Conservation (phyloP, 768 basidiomycete species). For the Sarcodon aspratus region DNA sequence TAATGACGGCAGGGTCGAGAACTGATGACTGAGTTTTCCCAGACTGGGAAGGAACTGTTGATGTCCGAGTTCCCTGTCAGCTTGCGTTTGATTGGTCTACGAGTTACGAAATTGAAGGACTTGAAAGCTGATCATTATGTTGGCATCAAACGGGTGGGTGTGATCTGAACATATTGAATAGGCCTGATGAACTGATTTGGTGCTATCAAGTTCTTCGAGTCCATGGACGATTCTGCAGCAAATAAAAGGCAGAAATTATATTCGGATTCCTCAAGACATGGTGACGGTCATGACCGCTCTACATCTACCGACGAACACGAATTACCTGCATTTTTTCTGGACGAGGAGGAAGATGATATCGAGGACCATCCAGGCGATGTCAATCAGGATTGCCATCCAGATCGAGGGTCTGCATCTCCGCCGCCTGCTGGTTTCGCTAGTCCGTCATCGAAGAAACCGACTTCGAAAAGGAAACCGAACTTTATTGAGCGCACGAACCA, state of each 20-base stretch:
- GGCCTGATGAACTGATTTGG: neutral
- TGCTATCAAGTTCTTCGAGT: constrained; percentile 48
- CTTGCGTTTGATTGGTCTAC: constrained; percentile 77
- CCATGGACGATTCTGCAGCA: constrained; percentile 8
- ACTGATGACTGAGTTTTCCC: constrained; percentile 1
- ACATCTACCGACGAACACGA: constrained; percentile 14
- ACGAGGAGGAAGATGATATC: constrained; percentile 3
- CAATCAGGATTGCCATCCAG: neutral
- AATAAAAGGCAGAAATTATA: constrained; percentile 10
- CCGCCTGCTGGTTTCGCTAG: too few relatives aligned
- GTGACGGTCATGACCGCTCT: constrained; percentile 4
- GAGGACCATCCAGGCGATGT: neutral
- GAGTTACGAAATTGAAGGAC: constrained; percentile 86
- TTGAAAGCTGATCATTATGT: constrained; percentile 35
- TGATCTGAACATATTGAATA: neutral
- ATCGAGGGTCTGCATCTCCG: neutral
- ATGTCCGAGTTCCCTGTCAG: constrained; percentile 70
- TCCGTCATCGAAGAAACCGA: constrained; percentile 4
- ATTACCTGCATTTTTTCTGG: constrained; percentile 14
- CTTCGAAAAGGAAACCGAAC: constrained; percentile 1
- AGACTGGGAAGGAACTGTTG: constrained; percentile 78
- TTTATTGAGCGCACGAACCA: neutral
- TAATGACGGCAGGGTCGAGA: neutral
- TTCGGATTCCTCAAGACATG: neutral
- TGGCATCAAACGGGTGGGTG: constrained; percentile 69